Percentiles rank a stretch among this genome's conserved stretches.
phyloP scores from a whole-genome alignment of 2,329 filamentous ascomycete species.

The Colletotrichum incanum region DNA sequence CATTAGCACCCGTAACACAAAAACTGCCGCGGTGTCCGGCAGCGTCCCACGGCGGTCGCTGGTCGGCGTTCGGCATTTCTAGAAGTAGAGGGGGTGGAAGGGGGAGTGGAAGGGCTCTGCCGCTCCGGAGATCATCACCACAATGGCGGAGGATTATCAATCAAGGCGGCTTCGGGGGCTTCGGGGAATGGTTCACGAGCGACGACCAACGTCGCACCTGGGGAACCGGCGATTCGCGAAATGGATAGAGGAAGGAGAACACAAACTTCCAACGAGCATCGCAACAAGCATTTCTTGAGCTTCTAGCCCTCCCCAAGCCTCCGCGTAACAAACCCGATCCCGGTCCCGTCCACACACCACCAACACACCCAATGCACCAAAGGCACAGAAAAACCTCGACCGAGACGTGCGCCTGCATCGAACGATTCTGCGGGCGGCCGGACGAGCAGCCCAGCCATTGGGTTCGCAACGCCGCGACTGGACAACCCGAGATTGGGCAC shows the following conservation, averaged over 20 bases:
- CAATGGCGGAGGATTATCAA: conserved; percentile 17
- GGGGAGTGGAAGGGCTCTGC: neutral
- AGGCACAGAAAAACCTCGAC: conserved; percentile 29
- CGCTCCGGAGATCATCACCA: neutral
- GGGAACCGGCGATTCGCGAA: neutral
- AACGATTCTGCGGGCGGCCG: conserved; percentile 40
- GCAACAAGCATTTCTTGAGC: neutral
- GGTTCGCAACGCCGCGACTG: neutral
- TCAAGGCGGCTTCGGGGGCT: neutral
- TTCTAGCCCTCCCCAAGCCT: neutral
- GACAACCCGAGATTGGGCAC: conserved; percentile 1
- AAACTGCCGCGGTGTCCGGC: neutral
- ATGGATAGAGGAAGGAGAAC: neutral
- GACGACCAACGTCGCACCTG: conserved; percentile 12
- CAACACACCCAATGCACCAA: neutral
- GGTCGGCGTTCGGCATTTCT: conserved; percentile 20
- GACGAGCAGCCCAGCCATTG: conserved; percentile 2
- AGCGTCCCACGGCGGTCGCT: no score
- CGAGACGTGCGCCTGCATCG: conserved; percentile 37
- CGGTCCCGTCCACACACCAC: conserved; percentile 13
- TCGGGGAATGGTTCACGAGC: neutral
- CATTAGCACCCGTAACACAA: neutral
- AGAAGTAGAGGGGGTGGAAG: neutral
- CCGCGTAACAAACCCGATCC: conserved; percentile 11
- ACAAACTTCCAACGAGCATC: neutral